phyloP scores from a whole-genome alignment of 148 eudicot species.

The Silene conica region DNA sequence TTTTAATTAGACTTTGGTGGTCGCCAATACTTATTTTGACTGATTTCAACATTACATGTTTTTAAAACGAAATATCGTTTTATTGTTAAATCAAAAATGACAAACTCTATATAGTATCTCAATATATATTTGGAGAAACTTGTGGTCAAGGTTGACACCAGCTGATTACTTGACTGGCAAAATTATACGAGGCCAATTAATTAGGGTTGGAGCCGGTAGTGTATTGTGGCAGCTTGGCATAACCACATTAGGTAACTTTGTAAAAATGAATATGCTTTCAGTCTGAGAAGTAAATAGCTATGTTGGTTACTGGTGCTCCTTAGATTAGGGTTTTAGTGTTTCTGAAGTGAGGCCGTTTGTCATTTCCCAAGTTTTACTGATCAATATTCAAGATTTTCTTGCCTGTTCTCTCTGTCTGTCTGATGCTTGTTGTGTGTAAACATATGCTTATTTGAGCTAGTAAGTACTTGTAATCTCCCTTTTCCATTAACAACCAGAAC shows the following conservation, averaged over 20 bases:
- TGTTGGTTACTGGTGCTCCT: background rate
- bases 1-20: background rate
- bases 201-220: background rate
- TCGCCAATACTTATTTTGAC: background rate
- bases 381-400: background rate
- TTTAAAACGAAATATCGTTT: too few species aligned
- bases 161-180: background rate
- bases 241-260: background rate
- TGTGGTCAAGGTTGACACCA: background rate
- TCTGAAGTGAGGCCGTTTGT: background rate
- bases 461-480: slow-evolving; percentile 1
- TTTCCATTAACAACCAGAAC: background rate
- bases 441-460: background rate
- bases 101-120: background rate
- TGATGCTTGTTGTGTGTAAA: slow-evolving; percentile 8
- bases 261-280: background rate
- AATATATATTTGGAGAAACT: background rate
- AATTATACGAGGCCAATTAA: background rate
- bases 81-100: background rate
- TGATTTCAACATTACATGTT: background rate
- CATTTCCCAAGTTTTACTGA: background rate
- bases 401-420: background rate
- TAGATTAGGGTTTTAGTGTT: background rate
- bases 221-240: slow-evolving; percentile 2
- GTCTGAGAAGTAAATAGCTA: background rate